Evolutionary conservation across 306 rosid genomes (phyloP).

Genomic region (Cucumis hystrix): DNA sequence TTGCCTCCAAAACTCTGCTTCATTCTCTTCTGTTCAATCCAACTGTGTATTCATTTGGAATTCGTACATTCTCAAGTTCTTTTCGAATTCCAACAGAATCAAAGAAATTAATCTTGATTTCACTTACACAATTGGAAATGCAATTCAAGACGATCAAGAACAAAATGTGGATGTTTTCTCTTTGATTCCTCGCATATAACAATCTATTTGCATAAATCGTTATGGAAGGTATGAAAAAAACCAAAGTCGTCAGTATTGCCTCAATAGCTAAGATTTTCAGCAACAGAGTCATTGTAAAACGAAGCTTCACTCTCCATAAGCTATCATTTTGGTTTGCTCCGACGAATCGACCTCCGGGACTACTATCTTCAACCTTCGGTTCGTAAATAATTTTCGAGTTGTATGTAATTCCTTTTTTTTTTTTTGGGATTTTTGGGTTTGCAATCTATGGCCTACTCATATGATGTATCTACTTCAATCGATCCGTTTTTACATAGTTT

Average conservation of each 20-base stretch:
- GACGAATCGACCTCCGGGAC: slow-evolving; percentile 66
- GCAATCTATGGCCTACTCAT: slow-evolving; percentile 20
- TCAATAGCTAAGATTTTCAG: not conserved
- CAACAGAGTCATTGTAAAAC: not conserved
- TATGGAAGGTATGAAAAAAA: slow-evolving; percentile 6
- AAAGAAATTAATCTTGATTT: not conserved
- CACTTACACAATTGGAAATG: not conserved
- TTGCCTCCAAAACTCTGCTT: not conserved
- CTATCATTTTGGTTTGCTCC: slow-evolving; percentile 52
- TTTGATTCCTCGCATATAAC: not conserved
- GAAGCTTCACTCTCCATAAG: slow-evolving; percentile 3
- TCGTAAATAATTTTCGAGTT: slow-evolving; percentile 2
- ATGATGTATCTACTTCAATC: slow-evolving; percentile 20
- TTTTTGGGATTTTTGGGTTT: not conserved
- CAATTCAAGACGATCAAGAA: slow-evolving; percentile 3
- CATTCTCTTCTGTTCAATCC: not conserved
- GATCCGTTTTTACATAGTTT: slow-evolving; percentile 17
- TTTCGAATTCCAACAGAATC: not conserved
- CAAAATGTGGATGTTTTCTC: slow-evolving; percentile 4
- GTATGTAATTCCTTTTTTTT: not conserved
- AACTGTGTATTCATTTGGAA: not conserved
- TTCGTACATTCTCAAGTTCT: not conserved
- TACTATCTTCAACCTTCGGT: slow-evolving; percentile 19
- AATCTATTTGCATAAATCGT: not conserved
- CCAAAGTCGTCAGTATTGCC: not conserved